Percentiles rank a stretch among this genome's conserved stretches.
phyloP scores from a whole-genome alignment of 140 eudicot genomes.

The Erigeron philadelphicus region DNA sequence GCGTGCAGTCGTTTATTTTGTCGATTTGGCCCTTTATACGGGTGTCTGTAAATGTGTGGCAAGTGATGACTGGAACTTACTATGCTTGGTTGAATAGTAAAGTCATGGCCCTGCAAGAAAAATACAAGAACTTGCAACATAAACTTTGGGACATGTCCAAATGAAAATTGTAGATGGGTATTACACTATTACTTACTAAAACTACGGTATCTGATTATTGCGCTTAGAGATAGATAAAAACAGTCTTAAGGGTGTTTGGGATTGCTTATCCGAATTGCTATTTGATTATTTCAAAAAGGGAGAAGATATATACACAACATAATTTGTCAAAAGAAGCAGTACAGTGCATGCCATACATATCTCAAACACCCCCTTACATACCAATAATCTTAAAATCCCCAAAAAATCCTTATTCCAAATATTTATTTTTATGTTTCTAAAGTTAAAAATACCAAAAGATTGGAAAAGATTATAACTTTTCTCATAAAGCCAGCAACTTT shows the following conservation, averaged over 20 bases:
- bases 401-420: not conserved
- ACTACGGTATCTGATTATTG: not conserved
- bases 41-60: conserved; percentile 26
- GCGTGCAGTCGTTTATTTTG: conserved; percentile 21
- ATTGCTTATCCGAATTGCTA: not conserved
- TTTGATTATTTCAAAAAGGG: not conserved
- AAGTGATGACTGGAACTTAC: conserved; percentile 28
- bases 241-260: not conserved
- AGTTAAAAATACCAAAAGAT: not conserved
- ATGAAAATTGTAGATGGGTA: not conserved
- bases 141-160: not conserved
- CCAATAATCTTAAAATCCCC: not conserved
- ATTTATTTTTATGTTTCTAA: no score
- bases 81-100: conserved; percentile 30
- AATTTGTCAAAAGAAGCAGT: no score
- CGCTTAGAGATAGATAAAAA: not conserved
- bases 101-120: conserved; percentile 55
- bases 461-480: not conserved
- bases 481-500: not conserved
- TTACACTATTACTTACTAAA: not conserved
- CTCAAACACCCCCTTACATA: not conserved
- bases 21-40: conserved; percentile 22
- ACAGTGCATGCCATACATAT: not conserved
- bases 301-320: no score
- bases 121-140: not conserved